Percentiles rank a stretch among this genome's conserved stretches.
Conservation (phyloP, 257 asterid species). For the Scutellaria baicalensis region DNA sequence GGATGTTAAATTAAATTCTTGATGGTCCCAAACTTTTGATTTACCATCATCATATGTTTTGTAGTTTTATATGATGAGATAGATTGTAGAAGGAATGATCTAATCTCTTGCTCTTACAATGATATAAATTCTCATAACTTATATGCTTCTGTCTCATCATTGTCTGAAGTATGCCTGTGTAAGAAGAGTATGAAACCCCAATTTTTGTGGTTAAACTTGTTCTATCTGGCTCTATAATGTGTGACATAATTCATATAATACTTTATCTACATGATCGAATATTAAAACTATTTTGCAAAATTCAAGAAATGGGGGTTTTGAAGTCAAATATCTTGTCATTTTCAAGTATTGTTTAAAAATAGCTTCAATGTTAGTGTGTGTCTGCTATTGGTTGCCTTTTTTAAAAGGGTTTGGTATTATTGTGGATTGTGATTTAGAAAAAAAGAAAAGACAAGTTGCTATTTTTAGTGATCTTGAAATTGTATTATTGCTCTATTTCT, state of each 20-base stretch:
- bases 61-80: slow-evolving; percentile 8
- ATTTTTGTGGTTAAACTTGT: slow-evolving; percentile 2
- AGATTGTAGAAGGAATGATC: background rate
- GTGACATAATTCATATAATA: slow-evolving; percentile 1
- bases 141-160: no score
- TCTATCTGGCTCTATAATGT: background rate
- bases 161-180: no score
- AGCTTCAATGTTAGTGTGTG: background rate
- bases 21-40: background rate
- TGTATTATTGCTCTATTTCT: slow-evolving; percentile 7
- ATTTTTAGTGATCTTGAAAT: background rate
- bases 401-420: background rate
- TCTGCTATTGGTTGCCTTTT: background rate
- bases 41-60: background rate
- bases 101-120: slow-evolving; percentile 10
- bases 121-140: slow-evolving; percentile 6
- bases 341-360: slow-evolving; percentile 11
- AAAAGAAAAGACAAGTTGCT: slow-evolving; percentile 7
- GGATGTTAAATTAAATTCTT: slow-evolving; percentile 11
- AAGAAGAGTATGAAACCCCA: background rate
- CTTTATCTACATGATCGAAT: slow-evolving; percentile 5
- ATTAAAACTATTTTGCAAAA: background rate
- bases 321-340: slow-evolving; percentile 39
- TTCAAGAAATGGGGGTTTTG: background rate
- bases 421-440: background rate